Evolutionary conservation across 208 protist genomes (phyloP), one percentile per base, ranked within the genome.

Genomic region (Acanthamoeba lenticulata): DNA sequence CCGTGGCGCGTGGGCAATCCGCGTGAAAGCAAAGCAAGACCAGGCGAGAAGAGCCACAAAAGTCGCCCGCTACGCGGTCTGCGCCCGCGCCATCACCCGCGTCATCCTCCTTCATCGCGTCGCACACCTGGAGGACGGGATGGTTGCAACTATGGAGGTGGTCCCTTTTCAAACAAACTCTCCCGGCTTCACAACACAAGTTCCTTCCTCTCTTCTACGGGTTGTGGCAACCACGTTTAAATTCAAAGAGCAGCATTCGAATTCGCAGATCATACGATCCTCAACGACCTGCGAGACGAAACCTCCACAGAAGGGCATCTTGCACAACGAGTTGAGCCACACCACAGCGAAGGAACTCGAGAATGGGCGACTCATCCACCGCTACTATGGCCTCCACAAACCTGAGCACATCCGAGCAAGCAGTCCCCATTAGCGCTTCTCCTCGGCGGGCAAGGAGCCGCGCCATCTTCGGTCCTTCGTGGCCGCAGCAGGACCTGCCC

Each of bases 401-500:
- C n/a, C n/a, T n/a, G n/a, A n/a, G n/a, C 60, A 38, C 2, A 0
- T 24, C 9, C 60, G 29, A 67, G 60, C 57, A 65, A n/a, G 6
- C 57, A 21, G 55, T 32, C 24, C 7, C 15, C 55, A 62, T 17
- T 62, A 62, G 29, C 24, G 24, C 11, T 17, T 13, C 24, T 3
- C 60, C 60, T 29, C 29, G 36, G 19, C 60, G 60, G 29, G 29
- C n/a, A 1, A 15, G 17, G 34, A 27, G 19, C 7, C 7, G 34
- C 19, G 0, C 69, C 38, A 40, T 79, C 38, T 79, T 40, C 38
- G 40, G 17, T 0, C 69, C 1, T 7, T 79, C 69, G 69, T 79
- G 69, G 69, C 69, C 69, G 38, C 32, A 45, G 69, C 69, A 79
- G 69, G 69, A 79, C 34, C 69, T 79, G 40, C 69, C 40, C n/a